These are phyloP conservation scores for Codiaeum variegatum DNA, from an alignment of 441 rosid genomes.

Conservation along the genomic window DNA sequence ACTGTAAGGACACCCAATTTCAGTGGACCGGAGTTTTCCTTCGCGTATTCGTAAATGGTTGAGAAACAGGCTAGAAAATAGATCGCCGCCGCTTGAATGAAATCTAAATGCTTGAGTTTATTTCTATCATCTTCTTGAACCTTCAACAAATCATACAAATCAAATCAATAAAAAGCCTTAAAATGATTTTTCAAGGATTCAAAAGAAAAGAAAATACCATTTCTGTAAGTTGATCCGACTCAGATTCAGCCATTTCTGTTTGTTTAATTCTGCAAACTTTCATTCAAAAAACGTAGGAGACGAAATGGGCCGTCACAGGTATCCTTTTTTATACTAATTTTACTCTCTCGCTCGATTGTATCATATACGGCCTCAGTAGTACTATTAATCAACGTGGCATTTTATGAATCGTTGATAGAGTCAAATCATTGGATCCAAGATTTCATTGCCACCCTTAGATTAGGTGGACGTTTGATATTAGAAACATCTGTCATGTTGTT, in stretches of 20 bases:
- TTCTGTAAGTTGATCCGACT: constrained; percentile 28
- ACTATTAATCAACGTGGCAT: neutral
- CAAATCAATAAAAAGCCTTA: neutral
- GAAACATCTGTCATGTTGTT: neutral
- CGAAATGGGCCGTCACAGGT: constrained; percentile 14
- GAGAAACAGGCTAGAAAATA: constrained; percentile 46
- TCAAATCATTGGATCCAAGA: neutral
- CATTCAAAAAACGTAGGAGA: neutral
- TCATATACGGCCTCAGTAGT: too few species aligned
- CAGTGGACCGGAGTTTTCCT: constrained; percentile 79
- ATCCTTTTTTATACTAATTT: constrained; percentile 15
- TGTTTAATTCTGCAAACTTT: neutral
- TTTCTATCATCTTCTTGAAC: constrained; percentile 41
- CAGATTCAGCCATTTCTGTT: constrained; percentile 41
- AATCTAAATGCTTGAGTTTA: constrained; percentile 59
- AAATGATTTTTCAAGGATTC: neutral
- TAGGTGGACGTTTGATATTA: neutral
- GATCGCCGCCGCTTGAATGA: constrained; percentile 64
- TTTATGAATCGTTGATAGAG: neutral
- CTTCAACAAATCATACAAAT: constrained; percentile 19
- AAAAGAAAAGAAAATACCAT: constrained; percentile 19
- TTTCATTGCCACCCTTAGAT: neutral
- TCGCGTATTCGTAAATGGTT: constrained; percentile 56
- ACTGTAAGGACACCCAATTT: constrained; percentile 76
- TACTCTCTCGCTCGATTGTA: neutral